Evolutionary conservation across 768 basidiomycete species (phyloP).

Genomic region (Mycena amicta): DNA sequence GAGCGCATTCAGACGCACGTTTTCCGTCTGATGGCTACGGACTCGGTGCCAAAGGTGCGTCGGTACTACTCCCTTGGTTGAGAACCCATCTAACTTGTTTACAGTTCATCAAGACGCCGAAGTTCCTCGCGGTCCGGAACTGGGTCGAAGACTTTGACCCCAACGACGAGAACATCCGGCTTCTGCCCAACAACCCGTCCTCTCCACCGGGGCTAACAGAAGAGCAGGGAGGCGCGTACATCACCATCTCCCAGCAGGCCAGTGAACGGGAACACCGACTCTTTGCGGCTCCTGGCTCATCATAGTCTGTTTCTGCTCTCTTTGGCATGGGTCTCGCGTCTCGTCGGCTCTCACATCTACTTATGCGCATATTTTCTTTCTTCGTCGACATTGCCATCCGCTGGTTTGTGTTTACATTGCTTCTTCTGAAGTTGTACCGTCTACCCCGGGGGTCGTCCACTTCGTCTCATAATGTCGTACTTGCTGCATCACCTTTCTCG

Average conservation of each 20-base stretch:
- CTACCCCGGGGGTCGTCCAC: constrained; percentile 18
- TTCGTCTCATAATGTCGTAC: constrained; percentile 14
- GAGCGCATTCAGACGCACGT: constrained; percentile 97
- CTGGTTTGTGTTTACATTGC: constrained; percentile 15
- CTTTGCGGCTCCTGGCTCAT: constrained; percentile 29
- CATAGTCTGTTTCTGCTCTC: constrained; percentile 29
- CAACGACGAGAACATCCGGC: constrained; percentile 59
- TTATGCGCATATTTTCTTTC: constrained; percentile 29
- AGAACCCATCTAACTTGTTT: constrained; percentile 7
- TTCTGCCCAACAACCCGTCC: constrained; percentile 54
- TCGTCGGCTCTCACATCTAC: constrained; percentile 28
- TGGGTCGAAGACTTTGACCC: constrained; percentile 80
- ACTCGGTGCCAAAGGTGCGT: constrained; percentile 94
- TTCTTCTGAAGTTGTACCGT: constrained; percentile 9
- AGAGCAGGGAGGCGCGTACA: constrained; percentile 82
- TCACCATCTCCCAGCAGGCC: constrained; percentile 82
- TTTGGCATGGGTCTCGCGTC: constrained; percentile 28
- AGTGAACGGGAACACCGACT: constrained; percentile 64
- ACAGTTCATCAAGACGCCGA: constrained; percentile 87
- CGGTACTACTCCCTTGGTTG: constrained; percentile 2
- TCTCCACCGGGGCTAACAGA: constrained; percentile 77
- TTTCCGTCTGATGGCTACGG: constrained; percentile 97
- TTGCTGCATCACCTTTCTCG: constrained; percentile 9
- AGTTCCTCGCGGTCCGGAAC: constrained; percentile 77
- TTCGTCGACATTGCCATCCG: constrained; percentile 7